Percentiles rank a stretch among this genome's conserved stretches.
These are phyloP conservation scores for Podospora fimiseda DNA, from an alignment of 495 filamentous ascomycete genomes.

Conservation along the genomic window DNA sequence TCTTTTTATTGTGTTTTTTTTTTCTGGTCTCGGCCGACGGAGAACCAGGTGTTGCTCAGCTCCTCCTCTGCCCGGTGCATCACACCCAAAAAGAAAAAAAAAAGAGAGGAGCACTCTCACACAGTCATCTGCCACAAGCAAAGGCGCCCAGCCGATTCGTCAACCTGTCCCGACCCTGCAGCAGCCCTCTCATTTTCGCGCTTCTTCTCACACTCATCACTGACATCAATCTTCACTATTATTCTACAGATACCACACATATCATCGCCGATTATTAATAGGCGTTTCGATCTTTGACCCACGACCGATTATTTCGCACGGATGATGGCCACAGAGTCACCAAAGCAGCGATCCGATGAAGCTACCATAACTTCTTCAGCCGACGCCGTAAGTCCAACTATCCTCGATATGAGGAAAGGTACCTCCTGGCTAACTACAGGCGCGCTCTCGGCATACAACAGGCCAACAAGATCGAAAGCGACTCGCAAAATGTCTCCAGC, in stretches of 20 bases:
- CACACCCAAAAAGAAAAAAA: neutral
- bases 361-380: slow-evolving; percentile 40
- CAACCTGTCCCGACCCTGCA: neutral
- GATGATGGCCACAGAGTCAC: slow-evolving; percentile 57
- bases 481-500: slow-evolving; percentile 40
- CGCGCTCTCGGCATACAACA: slow-evolving; percentile 14
- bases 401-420: neutral
- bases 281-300: slow-evolving; percentile 13
- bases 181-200: neutral
- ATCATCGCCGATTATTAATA: slow-evolving; percentile 1
- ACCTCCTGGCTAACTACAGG: slow-evolving; percentile 10
- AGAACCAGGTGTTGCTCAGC: too few species aligned
- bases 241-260: neutral
- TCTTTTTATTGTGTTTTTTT: too few species aligned
- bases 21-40: too few species aligned
- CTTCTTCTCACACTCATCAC: neutral
- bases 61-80: too few species aligned
- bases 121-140: neutral
- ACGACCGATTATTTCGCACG: slow-evolving; percentile 21
- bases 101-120: too few species aligned
- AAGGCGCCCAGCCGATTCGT: neutral
- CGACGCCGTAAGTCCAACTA: slow-evolving; percentile 39
- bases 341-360: slow-evolving; percentile 45
- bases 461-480: slow-evolving; percentile 28
- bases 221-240: neutral